Conservation (phyloP, 768 basidiomycete species). For the Collybia nuda region DNA sequence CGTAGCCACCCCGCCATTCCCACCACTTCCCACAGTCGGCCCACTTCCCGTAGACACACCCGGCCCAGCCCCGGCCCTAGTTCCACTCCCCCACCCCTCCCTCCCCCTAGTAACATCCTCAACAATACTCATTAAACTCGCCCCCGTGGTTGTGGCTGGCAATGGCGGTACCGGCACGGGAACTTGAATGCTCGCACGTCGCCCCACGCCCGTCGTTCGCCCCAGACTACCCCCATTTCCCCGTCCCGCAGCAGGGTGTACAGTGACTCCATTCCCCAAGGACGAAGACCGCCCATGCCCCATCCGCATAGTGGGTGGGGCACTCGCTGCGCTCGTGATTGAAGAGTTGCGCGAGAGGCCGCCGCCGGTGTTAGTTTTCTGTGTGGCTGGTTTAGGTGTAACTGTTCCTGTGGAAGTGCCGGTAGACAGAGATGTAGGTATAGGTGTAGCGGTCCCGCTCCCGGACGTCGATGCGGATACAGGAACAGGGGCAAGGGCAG, state of each 20-base stretch:
- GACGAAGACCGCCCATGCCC: conserved; percentile 8
- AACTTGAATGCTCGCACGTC: background rate
- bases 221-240: background rate
- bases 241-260: too few species aligned
- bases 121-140: conserved; percentile 68
- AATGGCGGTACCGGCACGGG: background rate
- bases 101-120: conserved; percentile 50
- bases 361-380: background rate
- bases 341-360: conserved; percentile 29
- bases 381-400: background rate
- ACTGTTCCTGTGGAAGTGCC: background rate
- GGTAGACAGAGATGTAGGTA: background rate
- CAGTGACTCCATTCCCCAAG: too few species aligned
- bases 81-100: conserved; percentile 9
- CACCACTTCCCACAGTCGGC: too few species aligned
- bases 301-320: conserved; percentile 15
- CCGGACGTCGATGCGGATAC: background rate
- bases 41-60: conserved; percentile 1
- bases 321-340: conserved; percentile 28
- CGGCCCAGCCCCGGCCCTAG: background rate
- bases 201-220: background rate
- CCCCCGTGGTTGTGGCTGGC: conserved; percentile 8
- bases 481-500: too few species aligned
- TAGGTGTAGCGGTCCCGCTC: background rate
- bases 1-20: conserved; percentile 8